Percentiles rank a stretch among this genome's conserved stretches.
These are phyloP conservation scores for Phytophthora kernoviae DNA, from an alignment of 352 stramenopile genomes.

Conservation along the genomic window DNA sequence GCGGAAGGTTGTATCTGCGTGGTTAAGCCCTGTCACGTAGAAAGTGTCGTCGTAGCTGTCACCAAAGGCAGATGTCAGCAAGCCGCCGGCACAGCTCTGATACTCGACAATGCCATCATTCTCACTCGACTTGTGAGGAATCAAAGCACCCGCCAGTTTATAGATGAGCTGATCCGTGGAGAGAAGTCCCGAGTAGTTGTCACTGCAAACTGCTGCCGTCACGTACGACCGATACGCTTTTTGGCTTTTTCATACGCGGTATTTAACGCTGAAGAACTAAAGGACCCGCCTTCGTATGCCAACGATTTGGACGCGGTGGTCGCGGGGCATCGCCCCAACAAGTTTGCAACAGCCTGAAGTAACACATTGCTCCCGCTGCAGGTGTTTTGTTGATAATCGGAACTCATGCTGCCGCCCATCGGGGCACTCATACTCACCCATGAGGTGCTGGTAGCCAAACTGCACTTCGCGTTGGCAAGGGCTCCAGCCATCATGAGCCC, in stretches of 20 bases:
- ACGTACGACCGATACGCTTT: constrained; percentile 27
- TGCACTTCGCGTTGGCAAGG: constrained; percentile 36
- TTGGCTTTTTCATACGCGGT: constrained; percentile 32
- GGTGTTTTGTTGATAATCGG: constrained; percentile 23
- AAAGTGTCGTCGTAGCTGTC: constrained; percentile 37
- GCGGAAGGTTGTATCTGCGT: constrained; percentile 50
- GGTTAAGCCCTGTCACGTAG: constrained; percentile 62
- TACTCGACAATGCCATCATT: constrained; percentile 46
- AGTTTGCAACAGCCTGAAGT: constrained; percentile 17
- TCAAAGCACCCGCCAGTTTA: constrained; percentile 16
- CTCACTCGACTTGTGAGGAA: constrained; percentile 34
- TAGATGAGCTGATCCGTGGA: constrained; percentile 32
- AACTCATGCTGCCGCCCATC: constrained; percentile 34
- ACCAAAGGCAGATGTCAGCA: constrained; percentile 34
- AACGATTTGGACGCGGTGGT: constrained; percentile 33
- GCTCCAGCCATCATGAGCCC: constrained; percentile 23
- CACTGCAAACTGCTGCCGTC: constrained; percentile 41
- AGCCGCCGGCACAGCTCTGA: constrained; percentile 41
- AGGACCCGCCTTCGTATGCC: constrained; percentile 30
- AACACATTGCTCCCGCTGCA: constrained; percentile 16
- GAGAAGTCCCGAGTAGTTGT: constrained; percentile 28
- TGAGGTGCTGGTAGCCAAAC: constrained; percentile 17
- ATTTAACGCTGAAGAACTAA: constrained; percentile 18
- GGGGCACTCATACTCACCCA: constrained; percentile 32
- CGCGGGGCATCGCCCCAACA: constrained; percentile 32